A percentile compares a stretch with the other conserved stretches of the same genome.
These are phyloP conservation scores for Xylariaceae sp. DNA, from an alignment of 2,329 filamentous ascomycete species.

Conservation along the genomic window DNA sequence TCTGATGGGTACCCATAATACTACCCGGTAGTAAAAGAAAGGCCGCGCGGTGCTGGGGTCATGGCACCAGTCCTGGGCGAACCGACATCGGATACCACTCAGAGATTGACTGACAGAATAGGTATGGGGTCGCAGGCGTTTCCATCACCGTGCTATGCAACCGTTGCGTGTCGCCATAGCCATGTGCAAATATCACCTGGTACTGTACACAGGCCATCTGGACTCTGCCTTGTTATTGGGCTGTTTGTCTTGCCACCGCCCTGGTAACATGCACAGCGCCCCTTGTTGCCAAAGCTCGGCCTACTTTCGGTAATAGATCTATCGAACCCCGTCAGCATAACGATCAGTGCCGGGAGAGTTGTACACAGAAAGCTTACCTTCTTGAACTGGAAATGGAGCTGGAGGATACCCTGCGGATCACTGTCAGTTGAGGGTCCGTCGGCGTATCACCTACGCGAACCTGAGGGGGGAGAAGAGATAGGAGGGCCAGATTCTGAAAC, in stretches of 20 bases:
- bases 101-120: constrained; percentile 2
- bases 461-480: constrained; percentile 5
- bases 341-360: background rate
- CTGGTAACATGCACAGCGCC: background rate
- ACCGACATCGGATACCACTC: constrained; percentile 14
- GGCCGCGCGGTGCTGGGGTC: constrained; percentile 20
- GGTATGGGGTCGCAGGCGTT: constrained; percentile 3
- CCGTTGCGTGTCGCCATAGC: constrained; percentile 13
- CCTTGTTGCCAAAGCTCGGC: constrained; percentile 5
- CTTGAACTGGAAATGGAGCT: constrained; percentile 98
- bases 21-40: constrained; percentile 15
- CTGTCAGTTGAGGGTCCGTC: constrained; percentile 24
- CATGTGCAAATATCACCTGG: constrained; percentile 19
- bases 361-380: constrained; percentile 57
- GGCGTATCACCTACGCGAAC: constrained; percentile 9
- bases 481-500: constrained; percentile 19
- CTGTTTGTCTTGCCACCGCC: constrained; percentile 6
- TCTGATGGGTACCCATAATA: constrained; percentile 6
- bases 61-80: constrained; percentile 25
- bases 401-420: constrained; percentile 71
- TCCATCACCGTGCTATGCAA: constrained; percentile 11
- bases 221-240: no score
- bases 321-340: constrained; percentile 23
- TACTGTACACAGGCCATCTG: constrained; percentile 15
- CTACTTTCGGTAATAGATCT: constrained; percentile 42